Conservation (phyloP, 2,329 filamentous ascomycete species). For the Madurella fahalii region DNA sequence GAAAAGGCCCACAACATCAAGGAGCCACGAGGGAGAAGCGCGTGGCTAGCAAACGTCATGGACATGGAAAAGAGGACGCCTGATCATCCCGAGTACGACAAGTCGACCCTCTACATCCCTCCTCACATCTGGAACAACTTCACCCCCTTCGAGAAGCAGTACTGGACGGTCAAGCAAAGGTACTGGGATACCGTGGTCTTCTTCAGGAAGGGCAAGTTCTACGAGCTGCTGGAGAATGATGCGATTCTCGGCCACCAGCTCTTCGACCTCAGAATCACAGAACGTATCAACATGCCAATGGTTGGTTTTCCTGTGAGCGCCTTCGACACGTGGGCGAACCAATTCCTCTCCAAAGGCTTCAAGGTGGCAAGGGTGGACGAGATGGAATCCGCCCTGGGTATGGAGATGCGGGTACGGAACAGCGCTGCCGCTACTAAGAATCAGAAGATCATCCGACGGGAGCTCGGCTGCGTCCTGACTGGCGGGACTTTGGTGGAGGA, state of each 20-base stretch:
- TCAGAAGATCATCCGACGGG: slow-evolving; percentile 89
- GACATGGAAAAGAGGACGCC: slow-evolving; percentile 80
- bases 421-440: slow-evolving; percentile 67
- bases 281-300: slow-evolving; percentile 99
- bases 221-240: slow-evolving; percentile 96
- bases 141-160: slow-evolving; percentile 94
- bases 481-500: slow-evolving; percentile 91
- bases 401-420: slow-evolving; percentile 96
- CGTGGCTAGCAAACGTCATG: slow-evolving; percentile 81
- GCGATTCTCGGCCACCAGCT: slow-evolving; percentile 93
- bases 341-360: slow-evolving; percentile 96
- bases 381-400: slow-evolving; percentile 89
- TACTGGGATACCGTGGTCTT: slow-evolving; percentile 97
- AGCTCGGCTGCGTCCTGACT: slow-evolving; percentile 86
- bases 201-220: slow-evolving; percentile 99
- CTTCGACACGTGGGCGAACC: slow-evolving; percentile 91
- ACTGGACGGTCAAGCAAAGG: slow-evolving; percentile 99
- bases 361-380: slow-evolving; percentile 98
- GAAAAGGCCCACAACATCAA: slow-evolving; percentile 61
- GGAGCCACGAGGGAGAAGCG: slow-evolving; percentile 80
- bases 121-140: slow-evolving; percentile 75
- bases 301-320: slow-evolving; percentile 95
- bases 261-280: slow-evolving; percentile 95
- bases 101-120: slow-evolving; percentile 85
- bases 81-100: slow-evolving; percentile 84